Conservation (phyloP, 2,329 filamentous ascomycete species). For the Colletotrichum cereale region DNA sequence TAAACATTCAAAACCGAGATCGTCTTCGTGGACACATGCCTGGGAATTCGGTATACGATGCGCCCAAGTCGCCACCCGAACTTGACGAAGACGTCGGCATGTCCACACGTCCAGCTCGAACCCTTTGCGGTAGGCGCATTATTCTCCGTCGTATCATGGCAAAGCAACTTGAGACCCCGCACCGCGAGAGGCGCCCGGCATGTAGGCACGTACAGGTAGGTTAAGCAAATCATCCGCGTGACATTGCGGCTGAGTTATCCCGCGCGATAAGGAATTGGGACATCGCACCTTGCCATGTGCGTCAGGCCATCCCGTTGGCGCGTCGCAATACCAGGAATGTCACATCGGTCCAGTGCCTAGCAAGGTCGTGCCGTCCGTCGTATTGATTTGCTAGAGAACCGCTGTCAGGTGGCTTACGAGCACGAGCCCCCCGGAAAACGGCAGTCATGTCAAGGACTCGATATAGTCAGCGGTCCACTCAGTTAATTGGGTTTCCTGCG, state of each 20-base stretch:
- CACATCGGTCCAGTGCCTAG: background rate
- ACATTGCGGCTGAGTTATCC: background rate
- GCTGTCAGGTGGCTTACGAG: background rate
- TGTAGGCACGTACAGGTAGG: no score
- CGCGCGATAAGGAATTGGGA: background rate
- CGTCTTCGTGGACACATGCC: background rate
- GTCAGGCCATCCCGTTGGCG: background rate
- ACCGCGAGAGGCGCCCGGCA: background rate
- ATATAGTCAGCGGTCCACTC: background rate
- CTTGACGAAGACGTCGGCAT: background rate
- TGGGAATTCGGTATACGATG: background rate
- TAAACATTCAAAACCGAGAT: background rate
- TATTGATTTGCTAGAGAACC: background rate
- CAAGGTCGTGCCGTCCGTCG: background rate
- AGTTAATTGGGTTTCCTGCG: background rate
- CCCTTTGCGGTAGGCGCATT: background rate
- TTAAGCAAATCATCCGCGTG: conserved; percentile 3
- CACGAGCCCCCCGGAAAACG: background rate
- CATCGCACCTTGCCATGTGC: background rate
- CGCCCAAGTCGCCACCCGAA: background rate
- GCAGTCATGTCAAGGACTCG: background rate
- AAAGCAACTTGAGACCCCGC: conserved; percentile 1
- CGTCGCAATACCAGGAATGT: background rate
- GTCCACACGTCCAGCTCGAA: background rate
- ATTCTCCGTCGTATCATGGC: background rate